Evolutionary conservation across 257 asterid genomes (phyloP).

Genomic region (Nicotiana tomentosiformis): DNA sequence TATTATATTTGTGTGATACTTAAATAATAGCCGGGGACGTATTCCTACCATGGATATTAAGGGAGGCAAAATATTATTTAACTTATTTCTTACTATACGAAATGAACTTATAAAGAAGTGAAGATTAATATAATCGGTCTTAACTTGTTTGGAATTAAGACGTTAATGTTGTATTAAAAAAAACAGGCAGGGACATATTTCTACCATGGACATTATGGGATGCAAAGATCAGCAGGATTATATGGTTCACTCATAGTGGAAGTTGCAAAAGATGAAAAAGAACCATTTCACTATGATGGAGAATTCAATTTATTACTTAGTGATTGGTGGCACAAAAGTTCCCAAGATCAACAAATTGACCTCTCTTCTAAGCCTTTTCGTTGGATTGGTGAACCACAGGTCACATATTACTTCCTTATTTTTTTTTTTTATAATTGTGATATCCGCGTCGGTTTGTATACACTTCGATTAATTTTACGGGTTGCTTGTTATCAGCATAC

Average conservation of each 20-base stretch:
- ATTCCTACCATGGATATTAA: slow-evolving; percentile 87
- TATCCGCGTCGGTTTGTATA: fast-evolving
- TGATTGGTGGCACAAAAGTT: slow-evolving; percentile 80
- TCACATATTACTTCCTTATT: not conserved
- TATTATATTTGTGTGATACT: too few species aligned
- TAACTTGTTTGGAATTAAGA: too few species aligned
- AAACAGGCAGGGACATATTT: slow-evolving; percentile 71
- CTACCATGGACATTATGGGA: slow-evolving; percentile 94
- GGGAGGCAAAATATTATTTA: slow-evolving; percentile 84
- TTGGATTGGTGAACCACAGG: slow-evolving; percentile 95
- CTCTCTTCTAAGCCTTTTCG: slow-evolving; percentile 70
- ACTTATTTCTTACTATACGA: slow-evolving; percentile 8
- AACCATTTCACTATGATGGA: slow-evolving; percentile 53
- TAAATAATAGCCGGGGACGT: slow-evolving; percentile 60
- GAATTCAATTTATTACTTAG: slow-evolving; percentile 58
- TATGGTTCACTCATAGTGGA: slow-evolving; percentile 75
- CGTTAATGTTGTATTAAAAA: too few species aligned
- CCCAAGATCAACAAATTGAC: slow-evolving; percentile 63
- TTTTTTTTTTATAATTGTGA: not conserved
- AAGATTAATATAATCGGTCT: too few species aligned
- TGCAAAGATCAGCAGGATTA: slow-evolving; percentile 85
- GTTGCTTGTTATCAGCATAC: too few species aligned
- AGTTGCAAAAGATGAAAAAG: slow-evolving; percentile 48
- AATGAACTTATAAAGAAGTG: too few species aligned
- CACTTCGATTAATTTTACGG: too few species aligned